phyloP scores from a whole-genome alignment of 2,329 filamentous ascomycete species.

The Trichoderma afroharzianum region DNA sequence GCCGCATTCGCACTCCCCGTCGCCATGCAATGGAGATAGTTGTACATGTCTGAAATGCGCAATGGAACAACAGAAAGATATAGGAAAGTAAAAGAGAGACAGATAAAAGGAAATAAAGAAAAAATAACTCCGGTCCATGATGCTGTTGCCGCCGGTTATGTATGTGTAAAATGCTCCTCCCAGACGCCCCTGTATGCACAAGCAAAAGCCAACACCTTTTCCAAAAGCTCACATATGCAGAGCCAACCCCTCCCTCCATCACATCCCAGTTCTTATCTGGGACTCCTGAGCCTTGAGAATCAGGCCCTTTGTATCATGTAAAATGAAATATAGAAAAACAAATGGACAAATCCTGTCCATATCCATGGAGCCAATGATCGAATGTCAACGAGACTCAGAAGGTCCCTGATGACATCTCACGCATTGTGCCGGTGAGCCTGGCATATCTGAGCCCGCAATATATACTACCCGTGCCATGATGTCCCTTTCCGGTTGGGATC shows the following conservation, averaged over 20 bases:
- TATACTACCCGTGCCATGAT: not conserved
- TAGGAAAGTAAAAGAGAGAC: not conserved
- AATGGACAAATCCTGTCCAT: not conserved
- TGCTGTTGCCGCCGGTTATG: slow-evolving; percentile 11
- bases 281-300: not conserved
- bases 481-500: not conserved
- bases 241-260: not conserved
- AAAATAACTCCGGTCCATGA: slow-evolving; percentile 19
- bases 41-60: slow-evolving; percentile 2
- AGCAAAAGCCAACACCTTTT: not conserved
- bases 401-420: not conserved
- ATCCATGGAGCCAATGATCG: not conserved
- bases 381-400: not conserved
- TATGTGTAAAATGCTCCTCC: slow-evolving; percentile 2
- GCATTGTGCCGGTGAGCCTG: not conserved
- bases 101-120: not conserved
- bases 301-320: not conserved
- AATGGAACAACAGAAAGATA: not conserved
- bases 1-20: not conserved
- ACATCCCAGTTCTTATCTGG: not conserved
- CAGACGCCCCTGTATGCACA: slow-evolving; percentile 16
- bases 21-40: not conserved
- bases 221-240: not conserved
- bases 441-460: not conserved
- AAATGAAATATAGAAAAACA: not conserved